Evolutionary conservation across 2,329 filamentous ascomycete species (phyloP).

Genomic region (Seiridium cupressi): DNA sequence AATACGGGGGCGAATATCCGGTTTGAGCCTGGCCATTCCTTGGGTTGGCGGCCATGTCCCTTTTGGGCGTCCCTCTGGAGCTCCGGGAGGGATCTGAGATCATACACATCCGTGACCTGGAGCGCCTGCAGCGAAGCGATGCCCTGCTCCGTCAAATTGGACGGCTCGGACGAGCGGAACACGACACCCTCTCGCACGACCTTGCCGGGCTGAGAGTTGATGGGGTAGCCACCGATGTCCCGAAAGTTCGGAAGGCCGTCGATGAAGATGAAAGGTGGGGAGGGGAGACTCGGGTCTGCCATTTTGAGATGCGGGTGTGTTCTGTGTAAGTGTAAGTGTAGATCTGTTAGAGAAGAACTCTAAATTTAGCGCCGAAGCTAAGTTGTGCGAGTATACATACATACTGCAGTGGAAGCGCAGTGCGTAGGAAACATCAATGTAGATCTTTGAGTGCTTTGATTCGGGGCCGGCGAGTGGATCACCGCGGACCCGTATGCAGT

Average conservation of each 20-base stretch:
- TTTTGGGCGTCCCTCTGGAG: conserved; percentile 49
- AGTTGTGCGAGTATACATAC: background rate
- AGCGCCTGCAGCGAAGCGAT: conserved; percentile 49
- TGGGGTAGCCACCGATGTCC: conserved; percentile 61
- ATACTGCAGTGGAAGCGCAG: too few relatives aligned
- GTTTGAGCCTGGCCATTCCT: conserved; percentile 48
- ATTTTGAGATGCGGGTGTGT: background rate
- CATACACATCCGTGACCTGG: conserved; percentile 50
- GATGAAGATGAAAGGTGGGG: conserved; percentile 49
- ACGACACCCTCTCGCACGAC: conserved; percentile 52
- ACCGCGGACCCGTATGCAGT: too few relatives aligned
- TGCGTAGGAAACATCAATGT: too few relatives aligned
- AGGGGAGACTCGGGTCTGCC: conserved; percentile 17
- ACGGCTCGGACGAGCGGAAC: conserved; percentile 70
- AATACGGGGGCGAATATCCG: conserved; percentile 62
- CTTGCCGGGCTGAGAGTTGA: conserved; percentile 30
- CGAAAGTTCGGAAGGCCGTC: conserved; percentile 67
- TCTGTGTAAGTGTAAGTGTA: background rate
- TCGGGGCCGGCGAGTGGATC: too few relatives aligned
- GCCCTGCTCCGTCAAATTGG: conserved; percentile 52
- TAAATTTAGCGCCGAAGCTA: background rate
- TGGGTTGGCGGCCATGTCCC: conserved; percentile 31
- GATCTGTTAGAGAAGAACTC: background rate
- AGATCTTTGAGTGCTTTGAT: too few relatives aligned
- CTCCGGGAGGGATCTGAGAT: conserved; percentile 42